Evolutionary conservation across 1,284 basidiomycete species (phyloP).

Genomic region (Rhodotorula glutinis): DNA sequence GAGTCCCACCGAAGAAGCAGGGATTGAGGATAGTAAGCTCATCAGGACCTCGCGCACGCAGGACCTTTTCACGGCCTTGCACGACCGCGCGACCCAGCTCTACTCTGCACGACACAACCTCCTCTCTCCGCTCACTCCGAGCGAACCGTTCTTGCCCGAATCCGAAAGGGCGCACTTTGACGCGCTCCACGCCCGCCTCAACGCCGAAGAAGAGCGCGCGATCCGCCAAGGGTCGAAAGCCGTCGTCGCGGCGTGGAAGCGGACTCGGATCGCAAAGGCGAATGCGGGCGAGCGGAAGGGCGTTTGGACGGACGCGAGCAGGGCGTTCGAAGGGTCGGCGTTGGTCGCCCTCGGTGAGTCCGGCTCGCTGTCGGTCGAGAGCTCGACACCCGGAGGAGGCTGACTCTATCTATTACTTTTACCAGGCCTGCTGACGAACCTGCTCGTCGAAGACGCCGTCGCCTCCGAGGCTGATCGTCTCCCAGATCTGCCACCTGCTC

Average conservation of each 20-base stretch:
- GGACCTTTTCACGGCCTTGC: slow-evolving; percentile 28
- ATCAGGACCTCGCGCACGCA: neutral
- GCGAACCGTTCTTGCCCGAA: slow-evolving; percentile 13
- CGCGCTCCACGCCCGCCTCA: neutral
- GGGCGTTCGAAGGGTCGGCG: slow-evolving; percentile 31
- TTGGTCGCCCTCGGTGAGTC: slow-evolving; percentile 38
- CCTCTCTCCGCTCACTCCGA: slow-evolving; percentile 20
- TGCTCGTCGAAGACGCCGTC: slow-evolving; percentile 30
- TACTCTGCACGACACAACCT: slow-evolving; percentile 9
- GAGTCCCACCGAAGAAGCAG: no score
- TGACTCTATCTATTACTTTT: neutral
- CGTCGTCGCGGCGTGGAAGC: neutral
- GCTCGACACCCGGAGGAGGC: neutral
- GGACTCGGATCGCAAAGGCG: neutral
- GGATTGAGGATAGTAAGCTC: neutral
- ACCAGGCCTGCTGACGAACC: slow-evolving; percentile 36
- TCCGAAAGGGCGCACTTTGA: slow-evolving; percentile 14
- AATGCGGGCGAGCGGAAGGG: slow-evolving; percentile 5
- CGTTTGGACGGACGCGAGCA: slow-evolving; percentile 19
- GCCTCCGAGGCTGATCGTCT: neutral
- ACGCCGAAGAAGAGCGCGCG: slow-evolving; percentile 11
- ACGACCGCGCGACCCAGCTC: slow-evolving; percentile 12
- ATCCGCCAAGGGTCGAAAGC: neutral
- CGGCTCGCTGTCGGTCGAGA: no score
- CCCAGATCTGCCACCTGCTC: neutral